Evolutionary conservation across 345 rosid genomes (phyloP).

Genomic region (Dipteronia dyeriana): DNA sequence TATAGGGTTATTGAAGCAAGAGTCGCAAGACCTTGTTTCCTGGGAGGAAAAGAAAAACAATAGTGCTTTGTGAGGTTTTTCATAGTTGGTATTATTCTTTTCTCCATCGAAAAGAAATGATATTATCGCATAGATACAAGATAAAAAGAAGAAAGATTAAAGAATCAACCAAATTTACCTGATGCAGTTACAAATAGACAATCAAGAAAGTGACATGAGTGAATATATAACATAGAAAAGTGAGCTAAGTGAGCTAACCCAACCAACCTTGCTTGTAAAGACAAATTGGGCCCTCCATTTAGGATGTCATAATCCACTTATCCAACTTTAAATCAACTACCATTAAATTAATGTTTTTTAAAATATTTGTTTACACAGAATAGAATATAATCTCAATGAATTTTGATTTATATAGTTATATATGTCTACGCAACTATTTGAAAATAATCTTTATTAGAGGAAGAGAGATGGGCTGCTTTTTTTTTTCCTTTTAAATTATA

Average conservation of each 20-base stretch:
- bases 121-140: too few species aligned
- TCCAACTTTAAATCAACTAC: not conserved
- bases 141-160: too few species aligned
- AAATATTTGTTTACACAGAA: not conserved
- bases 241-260: too few species aligned
- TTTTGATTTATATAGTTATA: not conserved
- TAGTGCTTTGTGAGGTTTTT: too few species aligned
- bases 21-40: not conserved
- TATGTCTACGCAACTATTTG: not conserved
- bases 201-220: too few species aligned
- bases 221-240: too few species aligned
- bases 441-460: not conserved
- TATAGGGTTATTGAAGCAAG: not conserved
- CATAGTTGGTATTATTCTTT: too few species aligned
- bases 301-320: not conserved
- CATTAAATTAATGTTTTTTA: not conserved
- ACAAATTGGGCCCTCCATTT: slow-evolving; percentile 9
- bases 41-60: too few species aligned
- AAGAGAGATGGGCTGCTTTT: not conserved
- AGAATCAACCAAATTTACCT: too few species aligned
- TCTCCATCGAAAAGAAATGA: too few species aligned
- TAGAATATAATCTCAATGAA: not conserved
- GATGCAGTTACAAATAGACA: too few species aligned
- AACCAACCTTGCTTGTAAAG: not conserved
- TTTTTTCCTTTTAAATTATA: too few species aligned